Conservation (phyloP, 306 rosid species). For the Vigna trinervia region DNA sequence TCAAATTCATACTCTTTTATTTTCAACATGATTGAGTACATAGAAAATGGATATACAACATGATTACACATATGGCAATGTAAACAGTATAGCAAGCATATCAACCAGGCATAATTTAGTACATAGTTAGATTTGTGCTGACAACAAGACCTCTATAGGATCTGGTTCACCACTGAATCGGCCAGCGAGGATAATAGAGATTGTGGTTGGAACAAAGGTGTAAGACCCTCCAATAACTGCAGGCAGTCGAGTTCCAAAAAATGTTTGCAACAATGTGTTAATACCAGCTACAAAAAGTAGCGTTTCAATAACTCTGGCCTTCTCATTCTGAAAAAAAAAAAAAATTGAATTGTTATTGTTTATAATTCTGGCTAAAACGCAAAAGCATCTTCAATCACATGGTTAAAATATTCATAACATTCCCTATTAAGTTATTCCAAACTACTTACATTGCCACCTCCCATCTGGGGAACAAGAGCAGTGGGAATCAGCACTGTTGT, state of each 20-base stretch:
- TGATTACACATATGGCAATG: conserved; percentile 15
- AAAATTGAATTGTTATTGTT: background rate
- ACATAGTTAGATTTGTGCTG: conserved; percentile 45
- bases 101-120: conserved; percentile 32
- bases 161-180: conserved; percentile 66
- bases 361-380: background rate
- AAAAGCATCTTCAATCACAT: conserved; percentile 15
- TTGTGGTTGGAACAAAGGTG: conserved; percentile 91
- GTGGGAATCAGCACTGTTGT: conserved; percentile 95
- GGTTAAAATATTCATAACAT: conserved; percentile 23
- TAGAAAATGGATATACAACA: conserved; percentile 4
- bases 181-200: conserved; percentile 91
- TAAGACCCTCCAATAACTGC: conserved; percentile 96
- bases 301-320: conserved; percentile 92
- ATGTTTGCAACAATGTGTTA: conserved; percentile 84
- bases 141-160: conserved; percentile 71
- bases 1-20: conserved; percentile 20
- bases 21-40: conserved; percentile 19
- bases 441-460: conserved; percentile 94
- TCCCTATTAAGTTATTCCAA: conserved; percentile 2
- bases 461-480: conserved; percentile 99
- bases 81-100: conserved; percentile 29
- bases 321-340: conserved; percentile 69
- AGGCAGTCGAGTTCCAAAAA: conserved; percentile 87
- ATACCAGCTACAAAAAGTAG: conserved; percentile 95